These are phyloP conservation scores for Cyberlindnera xylosilytica DNA, from an alignment of 805 yeast species.

Conservation along the genomic window DNA sequence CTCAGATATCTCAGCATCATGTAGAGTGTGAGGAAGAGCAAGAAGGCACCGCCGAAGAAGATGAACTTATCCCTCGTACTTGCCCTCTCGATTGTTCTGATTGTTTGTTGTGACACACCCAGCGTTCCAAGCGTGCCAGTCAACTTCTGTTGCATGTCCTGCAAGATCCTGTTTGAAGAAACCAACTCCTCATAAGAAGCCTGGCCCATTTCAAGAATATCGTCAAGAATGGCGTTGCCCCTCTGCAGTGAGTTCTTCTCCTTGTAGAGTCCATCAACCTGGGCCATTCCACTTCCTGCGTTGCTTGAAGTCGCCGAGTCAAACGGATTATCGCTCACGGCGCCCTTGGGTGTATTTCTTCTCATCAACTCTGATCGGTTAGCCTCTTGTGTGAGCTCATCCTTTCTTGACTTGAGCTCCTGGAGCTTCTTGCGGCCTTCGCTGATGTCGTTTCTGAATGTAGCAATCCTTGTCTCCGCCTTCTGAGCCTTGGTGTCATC, in stretches of 20 bases:
- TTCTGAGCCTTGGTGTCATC: conserved; percentile 52
- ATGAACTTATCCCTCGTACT: conserved; percentile 85
- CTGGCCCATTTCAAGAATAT: conserved; percentile 86
- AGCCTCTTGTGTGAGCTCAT: conserved; percentile 34
- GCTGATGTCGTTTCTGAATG: conserved; percentile 43
- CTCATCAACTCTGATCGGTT: conserved; percentile 44
- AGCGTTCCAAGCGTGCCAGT: conserved; percentile 70
- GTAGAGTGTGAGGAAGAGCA: conserved; percentile 65
- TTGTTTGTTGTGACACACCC: conserved; percentile 85
- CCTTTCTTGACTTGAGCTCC: conserved; percentile 35
- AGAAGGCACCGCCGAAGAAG: conserved; percentile 69
- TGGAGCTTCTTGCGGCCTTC: conserved; percentile 32
- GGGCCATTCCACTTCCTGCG: conserved; percentile 1
- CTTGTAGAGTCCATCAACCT: conserved; percentile 61
- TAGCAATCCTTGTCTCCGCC: conserved; percentile 56
- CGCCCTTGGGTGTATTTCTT: conserved; percentile 22
- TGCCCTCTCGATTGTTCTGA: conserved; percentile 71
- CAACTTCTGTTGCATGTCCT: conserved; percentile 41
- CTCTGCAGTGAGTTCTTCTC: conserved; percentile 63
- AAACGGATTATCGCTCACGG: conserved; percentile 21
- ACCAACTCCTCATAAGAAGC: conserved; percentile 81
- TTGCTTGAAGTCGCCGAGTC: not conserved
- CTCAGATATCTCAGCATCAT: conserved; percentile 58
- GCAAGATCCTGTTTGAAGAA: conserved; percentile 77
- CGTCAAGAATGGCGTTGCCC: conserved; percentile 82